A percentile compares a stretch with the other conserved stretches of the same genome.
phyloP scores from a whole-genome alignment of 805 yeast species.

The Monosporozyma servazzii region DNA sequence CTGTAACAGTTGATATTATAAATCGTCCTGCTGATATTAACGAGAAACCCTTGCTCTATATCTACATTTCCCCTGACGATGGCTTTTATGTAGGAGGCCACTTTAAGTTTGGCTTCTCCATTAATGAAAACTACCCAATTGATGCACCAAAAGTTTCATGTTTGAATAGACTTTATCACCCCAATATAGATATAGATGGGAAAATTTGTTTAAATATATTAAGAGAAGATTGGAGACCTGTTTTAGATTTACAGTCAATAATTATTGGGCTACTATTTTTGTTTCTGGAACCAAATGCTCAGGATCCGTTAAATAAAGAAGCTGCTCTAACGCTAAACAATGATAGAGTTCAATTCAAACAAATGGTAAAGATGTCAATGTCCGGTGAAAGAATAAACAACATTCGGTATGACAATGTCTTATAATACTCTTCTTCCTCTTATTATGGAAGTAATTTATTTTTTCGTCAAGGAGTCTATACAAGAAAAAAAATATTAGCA shows the following conservation, averaged over 20 bases:
- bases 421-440: not conserved
- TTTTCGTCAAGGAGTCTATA: not conserved
- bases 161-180: conserved; percentile 71
- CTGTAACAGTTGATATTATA: conserved; percentile 8
- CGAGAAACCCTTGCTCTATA: conserved; percentile 11
- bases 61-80: conserved; percentile 22
- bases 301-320: conserved; percentile 86
- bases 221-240: conserved; percentile 96
- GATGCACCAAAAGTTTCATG: conserved; percentile 85
- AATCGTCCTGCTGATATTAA: conserved; percentile 4
- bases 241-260: conserved; percentile 68
- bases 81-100: conserved; percentile 23
- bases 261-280: conserved; percentile 78
- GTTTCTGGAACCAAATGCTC: conserved; percentile 83
- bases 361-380: conserved; percentile 57
- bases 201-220: conserved; percentile 86
- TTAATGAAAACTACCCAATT: conserved; percentile 75
- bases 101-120: conserved; percentile 52
- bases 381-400: conserved; percentile 56
- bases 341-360: conserved; percentile 41
- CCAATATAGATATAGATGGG: conserved; percentile 85
- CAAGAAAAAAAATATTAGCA: too few relatives aligned
- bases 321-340: conserved; percentile 57
- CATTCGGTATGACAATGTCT: conserved; percentile 55
- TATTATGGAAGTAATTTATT: not conserved